Conservation (phyloP, 106 monocot genomes). For the Chionographis japonica region DNA sequence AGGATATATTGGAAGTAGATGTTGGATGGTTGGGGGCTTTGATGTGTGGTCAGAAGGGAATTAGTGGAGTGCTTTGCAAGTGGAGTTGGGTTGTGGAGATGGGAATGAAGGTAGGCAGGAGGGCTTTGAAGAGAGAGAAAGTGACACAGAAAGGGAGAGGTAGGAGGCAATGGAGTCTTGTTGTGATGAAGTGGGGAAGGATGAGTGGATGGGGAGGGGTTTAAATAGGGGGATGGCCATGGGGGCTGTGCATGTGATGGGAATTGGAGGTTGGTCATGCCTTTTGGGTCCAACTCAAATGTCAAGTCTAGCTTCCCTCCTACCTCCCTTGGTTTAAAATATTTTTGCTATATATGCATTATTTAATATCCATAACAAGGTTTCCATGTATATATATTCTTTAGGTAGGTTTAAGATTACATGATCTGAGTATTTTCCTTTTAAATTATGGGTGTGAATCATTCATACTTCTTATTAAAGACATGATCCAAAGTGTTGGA, state of each 20-base stretch:
- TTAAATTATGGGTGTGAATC: too few relatives aligned
- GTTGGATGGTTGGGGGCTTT: too few relatives aligned
- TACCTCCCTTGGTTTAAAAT: neutral
- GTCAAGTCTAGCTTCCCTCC: neutral
- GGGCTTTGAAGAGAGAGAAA: neutral
- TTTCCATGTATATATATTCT: neutral
- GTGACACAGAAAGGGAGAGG: neutral
- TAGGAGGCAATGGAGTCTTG: neutral
- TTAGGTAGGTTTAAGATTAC: too few relatives aligned
- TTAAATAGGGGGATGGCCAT: constrained; percentile 4
- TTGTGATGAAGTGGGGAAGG: neutral
- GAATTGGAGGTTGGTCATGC: neutral
- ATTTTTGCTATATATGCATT: too few relatives aligned
- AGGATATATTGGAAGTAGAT: too few relatives aligned
- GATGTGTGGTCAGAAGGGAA: too few relatives aligned
- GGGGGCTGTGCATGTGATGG: neutral
- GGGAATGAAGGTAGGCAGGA: neutral
- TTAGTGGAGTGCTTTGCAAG: too few relatives aligned
- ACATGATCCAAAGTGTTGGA: too few relatives aligned
- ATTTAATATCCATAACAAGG: too few relatives aligned
- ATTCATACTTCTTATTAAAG: too few relatives aligned
- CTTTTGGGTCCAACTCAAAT: neutral
- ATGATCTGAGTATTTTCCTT: too few relatives aligned
- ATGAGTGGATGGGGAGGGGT: neutral
- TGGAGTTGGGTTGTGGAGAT: too few relatives aligned